These are phyloP conservation scores for Chlorophyllum brunneum DNA, from an alignment of 768 basidiomycete species.

Conservation along the genomic window DNA sequence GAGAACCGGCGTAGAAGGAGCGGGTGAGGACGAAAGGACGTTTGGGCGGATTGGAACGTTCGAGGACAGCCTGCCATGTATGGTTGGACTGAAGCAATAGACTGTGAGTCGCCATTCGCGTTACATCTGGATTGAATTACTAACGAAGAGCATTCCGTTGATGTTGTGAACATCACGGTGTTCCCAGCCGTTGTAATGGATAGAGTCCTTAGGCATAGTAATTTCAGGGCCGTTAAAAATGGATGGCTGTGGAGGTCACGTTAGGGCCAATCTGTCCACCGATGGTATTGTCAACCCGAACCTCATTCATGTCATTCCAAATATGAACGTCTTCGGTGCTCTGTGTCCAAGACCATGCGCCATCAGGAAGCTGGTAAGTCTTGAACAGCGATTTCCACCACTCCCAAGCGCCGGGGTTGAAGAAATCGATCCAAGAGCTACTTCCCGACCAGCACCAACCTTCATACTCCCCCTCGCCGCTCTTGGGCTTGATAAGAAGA, in stretches of 20 bases:
- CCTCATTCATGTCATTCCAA: slow-evolving; percentile 99
- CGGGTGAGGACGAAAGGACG: slow-evolving; percentile 96
- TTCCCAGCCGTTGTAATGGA: slow-evolving; percentile 96
- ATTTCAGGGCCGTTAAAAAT: slow-evolving; percentile 99
- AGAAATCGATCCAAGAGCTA: slow-evolving; percentile 96
- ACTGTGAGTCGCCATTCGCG: background rate
- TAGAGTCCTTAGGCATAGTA: slow-evolving; percentile 55
- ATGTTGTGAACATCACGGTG: slow-evolving; percentile 97
- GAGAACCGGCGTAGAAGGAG: slow-evolving; percentile 92
- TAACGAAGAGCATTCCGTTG: slow-evolving; percentile 90
- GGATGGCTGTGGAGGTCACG: slow-evolving; percentile 54
- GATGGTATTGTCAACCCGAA: slow-evolving; percentile 24
- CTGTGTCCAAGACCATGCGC: slow-evolving; percentile 70
- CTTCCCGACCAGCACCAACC: slow-evolving; percentile 99
- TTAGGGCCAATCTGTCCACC: background rate
- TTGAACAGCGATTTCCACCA: slow-evolving; percentile 92
- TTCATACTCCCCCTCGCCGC: slow-evolving; percentile 83
- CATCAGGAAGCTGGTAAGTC: slow-evolving; percentile 42
- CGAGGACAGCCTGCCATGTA: slow-evolving; percentile 75
- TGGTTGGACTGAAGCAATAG: slow-evolving; percentile 63
- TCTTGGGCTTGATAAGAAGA: slow-evolving; percentile 77
- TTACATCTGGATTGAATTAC: slow-evolving; percentile 20
- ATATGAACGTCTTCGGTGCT: slow-evolving; percentile 85
- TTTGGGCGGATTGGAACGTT: slow-evolving; percentile 68
- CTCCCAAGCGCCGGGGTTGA: slow-evolving; percentile 84